These are phyloP conservation scores for Leishmania arabica DNA, from an alignment of 208 protist species.

Conservation along the genomic window DNA sequence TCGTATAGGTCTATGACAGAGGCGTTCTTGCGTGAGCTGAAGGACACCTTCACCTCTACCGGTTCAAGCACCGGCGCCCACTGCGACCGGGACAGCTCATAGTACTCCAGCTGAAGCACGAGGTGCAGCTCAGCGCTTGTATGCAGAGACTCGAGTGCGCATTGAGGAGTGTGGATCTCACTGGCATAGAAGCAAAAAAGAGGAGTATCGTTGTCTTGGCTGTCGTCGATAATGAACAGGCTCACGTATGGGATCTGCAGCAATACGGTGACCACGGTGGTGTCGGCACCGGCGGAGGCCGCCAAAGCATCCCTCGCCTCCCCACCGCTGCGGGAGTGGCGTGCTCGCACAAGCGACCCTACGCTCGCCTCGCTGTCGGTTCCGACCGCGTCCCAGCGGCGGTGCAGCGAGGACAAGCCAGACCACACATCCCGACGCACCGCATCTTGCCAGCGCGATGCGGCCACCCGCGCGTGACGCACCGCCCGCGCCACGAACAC, in stretches of 20 bases:
- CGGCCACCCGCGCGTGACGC: constrained; percentile 35
- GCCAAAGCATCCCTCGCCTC: not conserved
- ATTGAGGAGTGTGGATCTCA: constrained; percentile 13
- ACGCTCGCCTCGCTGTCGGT: not conserved
- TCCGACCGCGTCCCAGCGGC: constrained; percentile 5
- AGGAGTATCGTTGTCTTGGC: constrained; percentile 24
- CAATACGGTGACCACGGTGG: not conserved
- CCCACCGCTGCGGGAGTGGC: not conserved
- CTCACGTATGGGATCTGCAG: constrained; percentile 27
- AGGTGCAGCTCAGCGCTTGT: constrained; percentile 19
- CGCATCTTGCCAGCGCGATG: constrained; percentile 27
- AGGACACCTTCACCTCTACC: constrained; percentile 7
- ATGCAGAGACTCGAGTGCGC: constrained; percentile 3
- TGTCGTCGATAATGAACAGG: constrained; percentile 28
- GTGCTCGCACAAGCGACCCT: not conserved
- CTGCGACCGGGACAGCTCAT: constrained; percentile 21
- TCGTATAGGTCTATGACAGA: constrained; percentile 25
- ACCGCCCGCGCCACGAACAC: constrained; percentile 40
- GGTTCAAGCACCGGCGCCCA: constrained; percentile 32
- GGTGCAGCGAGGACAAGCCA: constrained; percentile 9
- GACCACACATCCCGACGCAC: constrained; percentile 28
- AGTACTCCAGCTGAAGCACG: constrained; percentile 26
- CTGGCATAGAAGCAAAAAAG: constrained; percentile 28
- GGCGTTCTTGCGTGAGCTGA: constrained; percentile 18
- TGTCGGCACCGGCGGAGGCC: not conserved